A percentile compares a stretch with the other conserved stretches of the same genome.
Conservation (phyloP, 306 rosid species). For the Corylus americana region DNA sequence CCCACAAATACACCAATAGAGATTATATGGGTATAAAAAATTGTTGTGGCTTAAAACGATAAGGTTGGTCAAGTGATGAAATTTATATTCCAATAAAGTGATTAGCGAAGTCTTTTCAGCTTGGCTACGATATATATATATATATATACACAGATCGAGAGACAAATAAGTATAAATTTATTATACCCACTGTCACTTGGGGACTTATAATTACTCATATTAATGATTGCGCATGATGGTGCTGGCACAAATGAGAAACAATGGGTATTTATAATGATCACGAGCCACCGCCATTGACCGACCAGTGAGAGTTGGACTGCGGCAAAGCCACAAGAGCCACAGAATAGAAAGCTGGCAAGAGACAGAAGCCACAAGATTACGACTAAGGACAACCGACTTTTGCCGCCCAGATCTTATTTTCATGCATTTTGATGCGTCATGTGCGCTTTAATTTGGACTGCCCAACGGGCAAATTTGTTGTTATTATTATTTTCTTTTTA, state of each 20-base stretch:
- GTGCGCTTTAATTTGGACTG: neutral
- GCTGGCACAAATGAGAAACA: neutral
- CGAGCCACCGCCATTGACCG: neutral
- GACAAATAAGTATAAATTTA: too few relatives aligned
- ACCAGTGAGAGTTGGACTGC: neutral
- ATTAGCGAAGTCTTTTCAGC: neutral
- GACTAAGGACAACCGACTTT: constrained; percentile 6
- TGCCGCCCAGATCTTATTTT: constrained; percentile 6
- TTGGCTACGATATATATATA: neutral
- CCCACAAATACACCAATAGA: too few relatives aligned
- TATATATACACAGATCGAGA: too few relatives aligned
- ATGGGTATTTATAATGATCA: neutral
- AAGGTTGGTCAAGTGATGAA: too few relatives aligned
- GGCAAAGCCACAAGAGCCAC: neutral
- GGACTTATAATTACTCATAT: neutral
- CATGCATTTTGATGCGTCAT: neutral
- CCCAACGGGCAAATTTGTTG: neutral
- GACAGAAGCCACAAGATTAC: neutral
- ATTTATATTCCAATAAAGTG: neutral
- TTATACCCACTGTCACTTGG: too few relatives aligned
- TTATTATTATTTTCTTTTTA: too few relatives aligned
- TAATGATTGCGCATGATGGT: neutral
- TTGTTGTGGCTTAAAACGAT: too few relatives aligned
- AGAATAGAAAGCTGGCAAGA: neutral
- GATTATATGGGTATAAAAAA: too few relatives aligned